Percentiles rank a stretch among this genome's conserved stretches.
These are phyloP conservation scores for Yamadazyma aaseri DNA, from an alignment of 1,139 yeast genomes.

Conservation along the genomic window DNA sequence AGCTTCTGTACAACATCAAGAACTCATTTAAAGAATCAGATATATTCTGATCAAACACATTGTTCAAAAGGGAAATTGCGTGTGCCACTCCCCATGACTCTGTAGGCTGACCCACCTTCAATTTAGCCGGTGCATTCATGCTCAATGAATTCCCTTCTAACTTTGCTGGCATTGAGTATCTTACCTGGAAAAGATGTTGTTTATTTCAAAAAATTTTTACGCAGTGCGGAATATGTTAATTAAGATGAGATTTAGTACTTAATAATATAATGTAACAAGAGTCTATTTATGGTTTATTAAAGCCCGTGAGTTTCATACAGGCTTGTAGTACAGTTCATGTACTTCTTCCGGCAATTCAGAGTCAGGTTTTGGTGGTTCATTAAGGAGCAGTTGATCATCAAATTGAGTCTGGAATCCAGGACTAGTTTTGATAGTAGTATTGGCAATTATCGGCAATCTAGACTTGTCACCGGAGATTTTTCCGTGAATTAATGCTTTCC, in stretches of 20 bases:
- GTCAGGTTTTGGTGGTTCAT: slow-evolving; percentile 18
- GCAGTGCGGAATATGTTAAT: too few species aligned
- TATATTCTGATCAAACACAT: slow-evolving; percentile 32
- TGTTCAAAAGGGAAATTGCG: slow-evolving; percentile 34
- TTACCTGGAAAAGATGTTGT: slow-evolving; percentile 8
- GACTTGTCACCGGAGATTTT: slow-evolving; percentile 41
- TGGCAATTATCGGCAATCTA: slow-evolving; percentile 45
- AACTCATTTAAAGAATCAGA: slow-evolving; percentile 47
- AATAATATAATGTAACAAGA: too few species aligned
- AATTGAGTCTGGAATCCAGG: slow-evolving; percentile 28
- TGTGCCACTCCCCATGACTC: slow-evolving; percentile 46
- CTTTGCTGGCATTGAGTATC: slow-evolving; percentile 2
- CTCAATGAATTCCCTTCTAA: neutral
- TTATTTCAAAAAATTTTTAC: slow-evolving; percentile 7
- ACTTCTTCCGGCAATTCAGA: slow-evolving; percentile 27
- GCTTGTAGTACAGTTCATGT: slow-evolving; percentile 14
- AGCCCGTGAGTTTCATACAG: too few species aligned
- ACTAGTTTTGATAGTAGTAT: slow-evolving; percentile 63
- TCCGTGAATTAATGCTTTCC: slow-evolving; percentile 62
- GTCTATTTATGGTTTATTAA: too few species aligned
- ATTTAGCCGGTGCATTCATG: slow-evolving; percentile 5
- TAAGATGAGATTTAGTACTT: too few species aligned
- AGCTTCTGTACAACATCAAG: slow-evolving; percentile 32
- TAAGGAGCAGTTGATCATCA: slow-evolving; percentile 11
- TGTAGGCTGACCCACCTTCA: slow-evolving; percentile 28